Percentiles rank a stretch among this genome's conserved stretches.
Conservation (phyloP, 75 land plant genomes). For the Pinus albicaulis region DNA sequence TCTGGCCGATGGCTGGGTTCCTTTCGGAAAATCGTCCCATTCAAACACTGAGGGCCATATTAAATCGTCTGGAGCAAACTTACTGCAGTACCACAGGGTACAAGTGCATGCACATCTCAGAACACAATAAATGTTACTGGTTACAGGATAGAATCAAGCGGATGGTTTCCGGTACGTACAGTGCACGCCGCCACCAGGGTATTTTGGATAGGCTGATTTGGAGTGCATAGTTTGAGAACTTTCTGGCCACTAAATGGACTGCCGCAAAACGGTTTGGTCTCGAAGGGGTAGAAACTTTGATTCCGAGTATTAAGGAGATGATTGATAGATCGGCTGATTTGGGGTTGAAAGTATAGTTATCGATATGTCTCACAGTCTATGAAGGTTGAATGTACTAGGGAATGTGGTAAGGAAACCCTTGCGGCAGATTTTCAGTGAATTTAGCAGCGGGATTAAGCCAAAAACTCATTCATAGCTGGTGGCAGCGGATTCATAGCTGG, state of each 20-base stretch:
- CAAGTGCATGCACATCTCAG: slow-evolving; percentile 92
- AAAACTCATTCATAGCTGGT: too few species aligned
- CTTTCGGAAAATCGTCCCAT: slow-evolving; percentile 82
- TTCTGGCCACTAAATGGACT: slow-evolving; percentile 90
- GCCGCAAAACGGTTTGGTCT: slow-evolving; percentile 96
- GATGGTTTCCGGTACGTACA: slow-evolving; percentile 46
- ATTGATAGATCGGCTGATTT: too few species aligned
- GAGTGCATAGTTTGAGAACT: too few species aligned
- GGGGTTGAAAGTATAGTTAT: too few species aligned
- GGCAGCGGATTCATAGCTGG: too few species aligned
- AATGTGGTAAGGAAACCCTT: too few species aligned
- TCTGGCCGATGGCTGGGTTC: slow-evolving; percentile 85
- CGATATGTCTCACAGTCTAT: too few species aligned
- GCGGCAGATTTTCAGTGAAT: too few species aligned
- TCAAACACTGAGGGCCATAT: slow-evolving; percentile 72
- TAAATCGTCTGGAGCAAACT: slow-evolving; percentile 82
- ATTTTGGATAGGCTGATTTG: too few species aligned
- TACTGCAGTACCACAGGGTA: slow-evolving; percentile 90
- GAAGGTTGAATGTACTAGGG: too few species aligned
- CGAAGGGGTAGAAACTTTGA: slow-evolving; percentile 97
- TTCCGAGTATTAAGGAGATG: too few species aligned
- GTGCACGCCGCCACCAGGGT: slow-evolving; percentile 58
- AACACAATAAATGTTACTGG: slow-evolving; percentile 91
- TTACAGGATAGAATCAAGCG: slow-evolving; percentile 86
- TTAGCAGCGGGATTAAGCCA: too few species aligned